Evolutionary conservation across 805 yeast genomes (phyloP).

Genomic region (Lachancea nothofagi): DNA sequence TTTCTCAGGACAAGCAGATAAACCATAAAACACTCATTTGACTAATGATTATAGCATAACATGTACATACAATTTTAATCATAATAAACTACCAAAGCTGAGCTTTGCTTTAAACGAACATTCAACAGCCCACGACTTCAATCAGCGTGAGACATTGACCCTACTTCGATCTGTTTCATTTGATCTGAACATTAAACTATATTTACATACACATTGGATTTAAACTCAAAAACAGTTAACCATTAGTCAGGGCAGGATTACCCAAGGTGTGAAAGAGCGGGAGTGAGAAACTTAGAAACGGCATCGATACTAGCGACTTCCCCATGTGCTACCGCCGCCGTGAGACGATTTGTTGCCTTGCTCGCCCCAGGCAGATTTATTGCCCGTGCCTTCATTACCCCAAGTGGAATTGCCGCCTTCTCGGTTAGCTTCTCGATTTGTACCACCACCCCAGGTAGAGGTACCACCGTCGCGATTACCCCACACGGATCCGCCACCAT

Average conservation of each 20-base stretch:
- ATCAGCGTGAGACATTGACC: too few relatives aligned
- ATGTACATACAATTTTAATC: slow-evolving; percentile 1
- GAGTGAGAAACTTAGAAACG: neutral
- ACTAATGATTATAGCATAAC: neutral
- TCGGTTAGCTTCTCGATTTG: slow-evolving; percentile 3
- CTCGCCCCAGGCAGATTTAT: slow-evolving; percentile 37
- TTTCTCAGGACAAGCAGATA: slow-evolving; percentile 37
- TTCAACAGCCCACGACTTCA: too few relatives aligned
- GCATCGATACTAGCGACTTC: slow-evolving; percentile 17
- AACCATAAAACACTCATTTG: neutral
- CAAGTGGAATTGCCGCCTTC: slow-evolving; percentile 31
- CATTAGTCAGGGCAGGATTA: neutral
- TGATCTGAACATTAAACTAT: slow-evolving; percentile 2
- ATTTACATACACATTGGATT: slow-evolving; percentile 1
- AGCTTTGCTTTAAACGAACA: neutral
- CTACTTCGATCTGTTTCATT: too few relatives aligned
- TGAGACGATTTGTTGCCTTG: slow-evolving; percentile 25
- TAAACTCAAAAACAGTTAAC: neutral
- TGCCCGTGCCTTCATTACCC: slow-evolving; percentile 32
- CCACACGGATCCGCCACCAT: slow-evolving; percentile 43
- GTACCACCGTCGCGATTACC: slow-evolving; percentile 38
- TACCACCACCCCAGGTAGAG: slow-evolving; percentile 38
- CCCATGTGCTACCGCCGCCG: slow-evolving; percentile 33
- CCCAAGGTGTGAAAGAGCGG: too few relatives aligned
- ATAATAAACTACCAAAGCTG: slow-evolving; percentile 1